These are phyloP conservation scores for Diplodia intermedia DNA, from an alignment of 2,329 filamentous ascomycete species.

Conservation along the genomic window DNA sequence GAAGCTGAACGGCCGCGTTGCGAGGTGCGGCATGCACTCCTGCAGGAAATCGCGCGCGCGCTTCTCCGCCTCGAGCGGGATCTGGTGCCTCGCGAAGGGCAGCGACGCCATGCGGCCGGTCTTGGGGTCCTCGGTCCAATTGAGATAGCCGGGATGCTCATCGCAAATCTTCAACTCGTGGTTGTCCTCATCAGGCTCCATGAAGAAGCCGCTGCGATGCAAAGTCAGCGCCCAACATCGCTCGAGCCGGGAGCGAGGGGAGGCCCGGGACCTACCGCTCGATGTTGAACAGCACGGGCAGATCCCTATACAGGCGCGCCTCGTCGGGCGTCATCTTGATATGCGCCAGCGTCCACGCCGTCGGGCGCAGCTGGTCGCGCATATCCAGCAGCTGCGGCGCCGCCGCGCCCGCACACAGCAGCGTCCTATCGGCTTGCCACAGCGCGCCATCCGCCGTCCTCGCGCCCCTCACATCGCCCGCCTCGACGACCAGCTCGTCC, in stretches of 20 bases:
- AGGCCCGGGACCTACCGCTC: conserved; percentile 38
- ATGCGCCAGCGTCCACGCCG: conserved; percentile 62
- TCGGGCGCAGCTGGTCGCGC: conserved; percentile 60
- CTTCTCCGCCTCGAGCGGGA: conserved; percentile 56
- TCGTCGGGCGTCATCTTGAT: conserved; percentile 58
- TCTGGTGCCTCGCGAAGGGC: conserved; percentile 55
- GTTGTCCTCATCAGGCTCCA: conserved; percentile 56
- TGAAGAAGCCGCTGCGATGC: conserved; percentile 54
- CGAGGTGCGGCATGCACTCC: conserved; percentile 62
- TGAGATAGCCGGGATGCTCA: conserved; percentile 64
- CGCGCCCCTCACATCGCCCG: conserved; percentile 52
- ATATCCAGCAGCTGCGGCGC: conserved; percentile 58
- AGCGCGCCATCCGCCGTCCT: conserved; percentile 52
- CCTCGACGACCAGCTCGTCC: conserved; percentile 46
- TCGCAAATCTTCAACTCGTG: conserved; percentile 61
- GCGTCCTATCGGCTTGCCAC: conserved; percentile 53
- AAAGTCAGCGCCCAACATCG: not conserved
- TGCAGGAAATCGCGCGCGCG: conserved; percentile 58
- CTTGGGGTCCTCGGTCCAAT: conserved; percentile 46
- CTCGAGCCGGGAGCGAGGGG: not conserved
- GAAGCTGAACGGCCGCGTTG: conserved; percentile 57
- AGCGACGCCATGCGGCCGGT: conserved; percentile 40
- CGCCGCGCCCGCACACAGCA: conserved; percentile 59
- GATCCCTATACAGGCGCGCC: conserved; percentile 52
- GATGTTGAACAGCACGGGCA: conserved; percentile 60